Evolutionary conservation across 2,329 filamentous ascomycete species (phyloP).

Genomic region (Penicillium italicum): DNA sequence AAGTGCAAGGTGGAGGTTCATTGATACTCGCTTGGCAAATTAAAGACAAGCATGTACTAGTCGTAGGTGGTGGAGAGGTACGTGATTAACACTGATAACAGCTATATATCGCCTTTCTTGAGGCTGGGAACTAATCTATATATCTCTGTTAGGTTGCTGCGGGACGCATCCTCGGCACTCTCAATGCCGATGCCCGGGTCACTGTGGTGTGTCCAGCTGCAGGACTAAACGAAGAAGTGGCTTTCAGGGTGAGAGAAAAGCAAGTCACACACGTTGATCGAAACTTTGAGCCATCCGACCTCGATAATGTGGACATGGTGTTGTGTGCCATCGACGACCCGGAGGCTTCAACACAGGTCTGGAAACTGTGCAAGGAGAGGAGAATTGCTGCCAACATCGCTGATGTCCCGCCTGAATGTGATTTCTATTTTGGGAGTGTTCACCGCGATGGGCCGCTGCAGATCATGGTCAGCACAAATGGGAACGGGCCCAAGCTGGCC

Average conservation of each 20-base stretch:
- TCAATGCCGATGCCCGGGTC: slow-evolving; percentile 90
- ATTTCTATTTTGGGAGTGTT: slow-evolving; percentile 97
- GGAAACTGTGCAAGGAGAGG: slow-evolving; percentile 84
- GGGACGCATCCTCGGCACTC: slow-evolving; percentile 86
- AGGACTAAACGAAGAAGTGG: slow-evolving; percentile 85
- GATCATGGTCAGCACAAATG: slow-evolving; percentile 98
- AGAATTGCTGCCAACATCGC: slow-evolving; percentile 91
- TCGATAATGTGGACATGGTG: slow-evolving; percentile 81
- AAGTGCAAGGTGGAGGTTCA: slow-evolving; percentile 85
- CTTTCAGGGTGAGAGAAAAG: slow-evolving; percentile 68
- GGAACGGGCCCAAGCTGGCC: slow-evolving; percentile 87
- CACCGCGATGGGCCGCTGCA: slow-evolving; percentile 93
- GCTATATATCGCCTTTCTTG: slow-evolving; percentile 7
- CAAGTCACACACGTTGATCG: slow-evolving; percentile 80
- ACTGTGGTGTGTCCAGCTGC: slow-evolving; percentile 76
- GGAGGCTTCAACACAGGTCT: slow-evolving; percentile 81
- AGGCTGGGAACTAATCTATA: slow-evolving; percentile 23
- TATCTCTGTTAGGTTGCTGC: slow-evolving; percentile 71
- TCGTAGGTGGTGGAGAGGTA: slow-evolving; percentile 94
- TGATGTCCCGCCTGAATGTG: slow-evolving; percentile 92
- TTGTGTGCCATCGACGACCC: slow-evolving; percentile 92
- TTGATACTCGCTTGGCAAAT: slow-evolving; percentile 96
- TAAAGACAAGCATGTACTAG: slow-evolving; percentile 80
- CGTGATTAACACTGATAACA: slow-evolving; percentile 25
- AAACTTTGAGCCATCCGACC: slow-evolving; percentile 78